Conservation (phyloP, 202 grass and related monocot genomes). For the Schoenoplectus tabernaemontani region DNA sequence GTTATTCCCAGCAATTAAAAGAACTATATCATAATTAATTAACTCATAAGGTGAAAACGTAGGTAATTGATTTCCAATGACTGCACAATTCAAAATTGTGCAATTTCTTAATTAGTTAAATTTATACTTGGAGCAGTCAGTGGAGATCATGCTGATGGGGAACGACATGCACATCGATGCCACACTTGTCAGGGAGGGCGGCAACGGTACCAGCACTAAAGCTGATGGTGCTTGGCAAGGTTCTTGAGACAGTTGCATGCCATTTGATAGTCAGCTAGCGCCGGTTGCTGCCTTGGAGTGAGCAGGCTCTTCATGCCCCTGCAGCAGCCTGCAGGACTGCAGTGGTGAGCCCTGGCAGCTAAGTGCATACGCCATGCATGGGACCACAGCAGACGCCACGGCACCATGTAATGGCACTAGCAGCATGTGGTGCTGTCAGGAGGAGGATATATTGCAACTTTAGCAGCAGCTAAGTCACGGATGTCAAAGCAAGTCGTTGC, state of each 20-base stretch:
- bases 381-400: background rate
- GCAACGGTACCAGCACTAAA: conserved; percentile 19
- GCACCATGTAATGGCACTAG: background rate
- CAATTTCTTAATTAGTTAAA: background rate
- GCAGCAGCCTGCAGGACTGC: background rate
- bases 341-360: conserved; percentile 4
- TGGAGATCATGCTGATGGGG: conserved; percentile 34
- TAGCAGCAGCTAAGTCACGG: background rate
- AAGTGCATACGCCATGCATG: conserved; percentile 4
- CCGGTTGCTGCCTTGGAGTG: background rate
- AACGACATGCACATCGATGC: conserved; percentile 28
- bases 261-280: conserved; percentile 29
- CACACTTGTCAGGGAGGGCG: conserved; percentile 35
- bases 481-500: background rate
- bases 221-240: background rate
- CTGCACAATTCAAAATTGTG: background rate
- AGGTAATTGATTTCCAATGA: background rate
- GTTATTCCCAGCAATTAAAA: too few relatives aligned
- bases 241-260: conserved; percentile 48
- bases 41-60: background rate
- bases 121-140: conserved; percentile 46
- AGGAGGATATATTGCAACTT: conserved; percentile 4
- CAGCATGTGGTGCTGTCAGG: background rate
- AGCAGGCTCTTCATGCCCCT: background rate
- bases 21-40: too few relatives aligned